A percentile compares a stretch with the other conserved stretches of the same genome.
phyloP scores from a whole-genome alignment of 129 eudicot species.

The Centaurea solstitialis region DNA sequence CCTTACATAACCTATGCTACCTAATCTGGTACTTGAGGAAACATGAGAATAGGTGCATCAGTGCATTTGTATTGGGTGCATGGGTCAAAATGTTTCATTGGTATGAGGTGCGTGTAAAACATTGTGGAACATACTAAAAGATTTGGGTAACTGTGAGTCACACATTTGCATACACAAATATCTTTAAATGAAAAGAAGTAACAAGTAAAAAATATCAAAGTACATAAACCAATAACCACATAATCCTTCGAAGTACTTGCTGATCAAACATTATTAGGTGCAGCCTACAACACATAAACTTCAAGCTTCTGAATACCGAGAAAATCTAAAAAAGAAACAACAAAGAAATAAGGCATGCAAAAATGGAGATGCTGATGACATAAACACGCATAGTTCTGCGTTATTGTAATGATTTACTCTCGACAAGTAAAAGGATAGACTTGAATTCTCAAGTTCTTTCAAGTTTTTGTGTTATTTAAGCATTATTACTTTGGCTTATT shows the following conservation, averaged over 20 bases:
- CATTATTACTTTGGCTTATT: background rate
- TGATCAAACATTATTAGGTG: background rate
- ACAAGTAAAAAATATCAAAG: background rate
- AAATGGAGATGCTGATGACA: background rate
- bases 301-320: background rate
- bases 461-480: background rate
- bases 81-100: background rate
- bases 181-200: background rate
- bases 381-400: background rate
- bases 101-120: background rate
- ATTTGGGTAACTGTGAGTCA: background rate
- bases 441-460: background rate
- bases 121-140: background rate
- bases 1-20: background rate
- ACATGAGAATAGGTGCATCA: background rate
- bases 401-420: background rate
- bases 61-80: background rate
- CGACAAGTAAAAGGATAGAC: background rate
- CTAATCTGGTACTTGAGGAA: background rate
- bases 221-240: background rate
- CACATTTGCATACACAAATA: background rate
- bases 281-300: background rate
- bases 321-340: background rate
- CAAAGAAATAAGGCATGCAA: background rate
- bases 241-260: slow-evolving; percentile 1